A percentile compares a stretch with the other conserved stretches of the same genome.
Evolutionary conservation across 2,329 filamentous ascomycete species (phyloP).

Genomic region (Dothistroma septosporum): DNA sequence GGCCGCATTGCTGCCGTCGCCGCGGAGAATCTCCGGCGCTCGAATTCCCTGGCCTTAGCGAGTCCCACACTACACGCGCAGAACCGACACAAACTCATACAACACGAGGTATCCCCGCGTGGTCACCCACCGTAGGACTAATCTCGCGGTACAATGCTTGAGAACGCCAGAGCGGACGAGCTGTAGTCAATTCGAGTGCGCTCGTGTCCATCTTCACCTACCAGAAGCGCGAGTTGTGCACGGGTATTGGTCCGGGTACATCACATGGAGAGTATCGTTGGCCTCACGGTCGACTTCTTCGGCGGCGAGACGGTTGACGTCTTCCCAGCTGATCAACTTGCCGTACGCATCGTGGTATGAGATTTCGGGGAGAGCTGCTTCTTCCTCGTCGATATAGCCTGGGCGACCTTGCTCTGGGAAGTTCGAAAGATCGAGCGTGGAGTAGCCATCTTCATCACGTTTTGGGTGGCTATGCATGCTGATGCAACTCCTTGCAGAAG

Average conservation of each 20-base stretch:
- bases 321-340: background rate
- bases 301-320: background rate
- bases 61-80: too few species aligned
- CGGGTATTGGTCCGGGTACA: background rate
- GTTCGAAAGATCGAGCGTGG: background rate
- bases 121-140: too few species aligned
- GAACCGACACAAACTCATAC: too few species aligned
- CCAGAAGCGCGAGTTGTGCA: too few species aligned
- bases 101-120: too few species aligned
- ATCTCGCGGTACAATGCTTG: too few species aligned
- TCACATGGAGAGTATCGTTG: background rate
- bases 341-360: conserved; percentile 2
- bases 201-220: too few species aligned
- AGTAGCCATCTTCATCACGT: background rate
- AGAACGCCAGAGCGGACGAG: too few species aligned
- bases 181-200: too few species aligned
- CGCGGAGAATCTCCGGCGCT: too few species aligned
- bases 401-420: background rate
- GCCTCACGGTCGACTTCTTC: background rate
- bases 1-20: too few species aligned
- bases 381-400: conserved; percentile 1
- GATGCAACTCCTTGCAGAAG: background rate
- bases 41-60: too few species aligned
- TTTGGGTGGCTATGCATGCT: background rate
- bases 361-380: background rate